Evolutionary conservation across 1,284 basidiomycete species (phyloP), one percentile per base, ranked within the genome.

Genomic region (Rhizoctonia solani): DNA sequence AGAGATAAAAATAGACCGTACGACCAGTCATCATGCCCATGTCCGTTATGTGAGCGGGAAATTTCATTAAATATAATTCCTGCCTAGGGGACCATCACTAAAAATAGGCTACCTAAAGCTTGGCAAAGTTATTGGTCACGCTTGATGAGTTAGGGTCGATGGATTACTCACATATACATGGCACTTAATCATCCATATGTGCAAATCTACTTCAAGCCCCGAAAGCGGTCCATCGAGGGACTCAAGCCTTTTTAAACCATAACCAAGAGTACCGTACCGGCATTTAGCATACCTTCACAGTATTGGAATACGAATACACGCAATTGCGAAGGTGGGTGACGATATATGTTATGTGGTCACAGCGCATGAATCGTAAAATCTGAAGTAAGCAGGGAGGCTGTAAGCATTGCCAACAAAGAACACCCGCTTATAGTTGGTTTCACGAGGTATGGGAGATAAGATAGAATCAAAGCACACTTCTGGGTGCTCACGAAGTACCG

Each of bases 381-480:
- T 47, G 21, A n/a, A 23, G 3, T 14, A 29, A 14, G 58, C 52
- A 46, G 52, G 34, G 59, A 27, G 32, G 11, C 23, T 53, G 23
- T 29, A 32, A 50, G 34, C 37, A 11, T 42, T 49, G 37, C 59
- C 37, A 65, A 34, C 14, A 37, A 65, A 37, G 59, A 65, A 65
- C 16, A 23, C 2, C 39, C 5, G 6, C 14, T 37, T 61, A 37
- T 19, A 37, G 46, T 41, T 41, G n/a, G 52, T 47, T 29, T 52
- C 59, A 49, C 39, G 59, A 34, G 59, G 59, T 65, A 16, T 44
- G 25, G n/a, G 19, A 54, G 63, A 66, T 66, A 66, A 66, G 63
- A 16, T 21, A 21, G 16, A 23, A n/a, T 41, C 54, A 46, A 21
- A 13, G 42, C 29, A 54, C 29, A 47, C 37, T 54, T 47, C 23